Evolutionary conservation across 2,329 filamentous ascomycete genomes (phyloP).

Genomic region (Trichoderma sp.): DNA sequence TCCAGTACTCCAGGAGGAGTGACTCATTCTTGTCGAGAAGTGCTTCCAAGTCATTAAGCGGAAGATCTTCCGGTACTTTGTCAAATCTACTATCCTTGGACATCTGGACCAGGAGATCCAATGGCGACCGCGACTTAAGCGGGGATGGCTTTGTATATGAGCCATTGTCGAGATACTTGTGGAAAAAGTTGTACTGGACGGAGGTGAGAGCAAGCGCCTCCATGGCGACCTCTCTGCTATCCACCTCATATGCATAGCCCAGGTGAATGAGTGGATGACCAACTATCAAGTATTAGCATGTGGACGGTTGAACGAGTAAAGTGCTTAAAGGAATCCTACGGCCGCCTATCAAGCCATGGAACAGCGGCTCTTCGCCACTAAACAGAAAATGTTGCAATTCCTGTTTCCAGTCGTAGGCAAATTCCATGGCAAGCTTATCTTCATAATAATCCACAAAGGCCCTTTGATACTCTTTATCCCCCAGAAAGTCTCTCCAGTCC

Average conservation of each 20-base stretch:
- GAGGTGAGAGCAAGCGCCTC: conserved; percentile 76
- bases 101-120: conserved; percentile 72
- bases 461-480: conserved; percentile 78
- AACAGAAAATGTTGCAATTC: conserved; percentile 78
- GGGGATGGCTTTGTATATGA: conserved; percentile 67
- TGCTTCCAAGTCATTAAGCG: conserved; percentile 62
- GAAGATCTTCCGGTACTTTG: conserved; percentile 59
- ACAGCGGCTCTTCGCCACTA: conserved; percentile 70
- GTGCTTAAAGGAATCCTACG: conserved; percentile 53
- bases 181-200: conserved; percentile 59
- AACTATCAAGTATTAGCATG: conserved; percentile 52
- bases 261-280: conserved; percentile 93
- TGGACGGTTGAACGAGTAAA: background rate
- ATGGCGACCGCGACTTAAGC: conserved; percentile 61
- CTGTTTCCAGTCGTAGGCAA: conserved; percentile 81
- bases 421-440: conserved; percentile 73
- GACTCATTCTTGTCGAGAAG: conserved; percentile 71
- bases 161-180: conserved; percentile 70
- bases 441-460: conserved; percentile 96
- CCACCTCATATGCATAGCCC: conserved; percentile 88
- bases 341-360: conserved; percentile 77
- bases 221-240: conserved; percentile 81
- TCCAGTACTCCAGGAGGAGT: conserved; percentile 84
- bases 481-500: conserved; percentile 86
- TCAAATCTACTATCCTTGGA: conserved; percentile 70